Conservation (phyloP, 148 eudicot species). For the Camellia granthamiana region DNA sequence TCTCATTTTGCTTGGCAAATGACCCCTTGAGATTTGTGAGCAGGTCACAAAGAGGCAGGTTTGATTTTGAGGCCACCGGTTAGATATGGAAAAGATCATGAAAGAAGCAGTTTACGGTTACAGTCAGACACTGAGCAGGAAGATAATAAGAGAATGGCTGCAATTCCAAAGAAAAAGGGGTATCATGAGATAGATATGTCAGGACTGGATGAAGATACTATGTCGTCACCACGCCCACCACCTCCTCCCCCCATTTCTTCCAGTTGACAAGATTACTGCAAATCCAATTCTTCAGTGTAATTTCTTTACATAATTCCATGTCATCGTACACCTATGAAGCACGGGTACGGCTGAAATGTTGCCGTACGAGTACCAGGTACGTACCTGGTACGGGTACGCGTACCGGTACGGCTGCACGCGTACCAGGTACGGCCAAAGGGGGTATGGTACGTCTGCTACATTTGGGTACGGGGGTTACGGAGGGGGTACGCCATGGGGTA, state of each 20-base stretch:
- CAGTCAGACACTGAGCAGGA: constrained; percentile 11
- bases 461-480: too few relatives aligned
- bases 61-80: constrained; percentile 28
- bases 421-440: too few relatives aligned
- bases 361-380: too few relatives aligned
- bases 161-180: constrained; percentile 34
- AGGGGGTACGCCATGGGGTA: too few relatives aligned
- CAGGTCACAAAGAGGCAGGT: constrained; percentile 38
- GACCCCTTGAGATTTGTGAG: constrained; percentile 13
- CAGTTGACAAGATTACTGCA: constrained; percentile 38
- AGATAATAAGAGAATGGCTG: constrained; percentile 20
- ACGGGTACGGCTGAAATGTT: too few relatives aligned
- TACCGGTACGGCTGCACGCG: too few relatives aligned
- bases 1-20: constrained; percentile 1
- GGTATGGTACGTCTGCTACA: too few relatives aligned
- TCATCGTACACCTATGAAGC: too few relatives aligned
- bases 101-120: constrained; percentile 15
- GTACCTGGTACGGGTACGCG: too few relatives aligned
- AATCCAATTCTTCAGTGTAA: constrained; percentile 47
- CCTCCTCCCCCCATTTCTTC: constrained; percentile 56
- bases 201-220: constrained; percentile 24
- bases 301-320: too few relatives aligned
- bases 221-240: constrained; percentile 30
- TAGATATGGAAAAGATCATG: constrained; percentile 30
- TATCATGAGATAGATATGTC: constrained; percentile 67